Base-by-base conservation (phyloP, 2,329 filamentous ascomycete species). In the Cercospora zeae-maydis region DNA sequence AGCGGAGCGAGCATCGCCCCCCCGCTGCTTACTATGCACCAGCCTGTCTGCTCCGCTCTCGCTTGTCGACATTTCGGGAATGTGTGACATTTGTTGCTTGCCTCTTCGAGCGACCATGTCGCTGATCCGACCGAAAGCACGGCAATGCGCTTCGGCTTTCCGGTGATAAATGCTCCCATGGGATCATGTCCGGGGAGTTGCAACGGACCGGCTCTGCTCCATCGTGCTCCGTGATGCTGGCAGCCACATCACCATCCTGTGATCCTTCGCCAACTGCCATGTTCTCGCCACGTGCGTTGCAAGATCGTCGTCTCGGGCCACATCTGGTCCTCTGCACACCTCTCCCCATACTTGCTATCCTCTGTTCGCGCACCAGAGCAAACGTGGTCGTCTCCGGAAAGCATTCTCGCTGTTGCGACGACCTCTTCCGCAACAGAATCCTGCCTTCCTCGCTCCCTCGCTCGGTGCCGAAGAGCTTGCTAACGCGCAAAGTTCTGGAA, bases 241-340 rank as follows among this genome's bases (percentile, higher is more conserved):
- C 52, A 33, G 52, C 53, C 34, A 42, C 56, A 58, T 58, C 24
- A 45, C 16, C 56, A 51, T 58, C 53, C 53, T 39, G 14, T 14
- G 14, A 39, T 9, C 47, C 47, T 51, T 51, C 47, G 37, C 14
- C 30, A 21, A 57, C 37, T 37, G 36, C 53, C 53, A 56, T 56
- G 56, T 34, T 39, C 19, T 51, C 10, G 42, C 56, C 56, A 58
- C 56, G 56, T 58, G 56, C 45, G 24, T 30, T 51, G n/a, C 56
- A 56, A 21, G 53, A 27, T 56, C 16, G 19, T 30, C 19, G 47
- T 27, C 47, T 30, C 6, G 24, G 21, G 33, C 34, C 53, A 33
- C 14, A 39, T 27, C 33, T 42, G 53, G 33, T 14, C 33, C 21
- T n/a, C 19, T 39, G 24, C 31, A 56, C 53, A 52, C 47, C 19